Conservation (phyloP, 345 rosid genomes). For the Gossypium mustelinum region DNA sequence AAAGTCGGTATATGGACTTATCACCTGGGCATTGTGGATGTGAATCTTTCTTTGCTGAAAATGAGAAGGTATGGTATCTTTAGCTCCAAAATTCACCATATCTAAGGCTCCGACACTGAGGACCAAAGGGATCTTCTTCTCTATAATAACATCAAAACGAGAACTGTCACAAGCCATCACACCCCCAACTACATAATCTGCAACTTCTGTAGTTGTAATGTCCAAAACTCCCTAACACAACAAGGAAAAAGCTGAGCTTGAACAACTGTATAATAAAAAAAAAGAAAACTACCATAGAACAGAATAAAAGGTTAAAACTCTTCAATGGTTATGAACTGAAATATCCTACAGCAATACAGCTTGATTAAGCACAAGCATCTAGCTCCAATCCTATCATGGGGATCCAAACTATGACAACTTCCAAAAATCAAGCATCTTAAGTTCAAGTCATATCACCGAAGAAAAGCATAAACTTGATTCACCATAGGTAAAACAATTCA, state of each 20-base stretch:
- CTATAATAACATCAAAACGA: slow-evolving; percentile 69
- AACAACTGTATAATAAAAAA: not conserved
- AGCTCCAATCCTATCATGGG: not conserved
- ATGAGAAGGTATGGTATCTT: slow-evolving; percentile 61
- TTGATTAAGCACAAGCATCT: slow-evolving; percentile 2
- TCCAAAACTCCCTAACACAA: slow-evolving; percentile 70
- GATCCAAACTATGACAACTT: not conserved
- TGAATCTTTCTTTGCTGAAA: slow-evolving; percentile 66
- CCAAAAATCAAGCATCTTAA: not conserved
- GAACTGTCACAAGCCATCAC: slow-evolving; percentile 90
- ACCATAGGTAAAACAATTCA: not conserved
- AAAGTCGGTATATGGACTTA: not conserved
- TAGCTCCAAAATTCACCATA: slow-evolving; percentile 89
- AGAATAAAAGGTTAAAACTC: not conserved
- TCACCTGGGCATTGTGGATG: slow-evolving; percentile 81
- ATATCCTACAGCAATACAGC: not conserved
- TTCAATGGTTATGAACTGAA: not conserved
- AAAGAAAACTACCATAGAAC: not conserved
- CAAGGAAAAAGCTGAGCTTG: not conserved
- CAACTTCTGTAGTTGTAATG: slow-evolving; percentile 90
- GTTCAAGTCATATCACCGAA: not conserved
- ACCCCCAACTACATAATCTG: slow-evolving; percentile 88
- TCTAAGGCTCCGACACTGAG: slow-evolving; percentile 91
- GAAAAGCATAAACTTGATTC: not conserved
- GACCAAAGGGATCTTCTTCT: slow-evolving; percentile 79